phyloP scores from a whole-genome alignment of 2,329 filamentous ascomycete genomes.

The Penicillium digitatum region DNA sequence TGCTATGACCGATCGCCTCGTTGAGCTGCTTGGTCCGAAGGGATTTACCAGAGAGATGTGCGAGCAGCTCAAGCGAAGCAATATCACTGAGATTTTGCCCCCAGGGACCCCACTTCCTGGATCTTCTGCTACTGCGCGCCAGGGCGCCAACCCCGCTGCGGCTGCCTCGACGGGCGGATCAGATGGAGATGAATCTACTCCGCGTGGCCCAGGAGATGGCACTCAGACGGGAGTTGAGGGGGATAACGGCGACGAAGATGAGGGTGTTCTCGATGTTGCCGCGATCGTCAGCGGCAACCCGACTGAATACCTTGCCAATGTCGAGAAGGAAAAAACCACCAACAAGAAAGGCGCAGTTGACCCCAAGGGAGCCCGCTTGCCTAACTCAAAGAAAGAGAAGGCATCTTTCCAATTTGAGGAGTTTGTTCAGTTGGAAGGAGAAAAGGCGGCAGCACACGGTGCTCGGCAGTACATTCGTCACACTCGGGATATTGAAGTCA shows the following conservation, averaged over 20 bases:
- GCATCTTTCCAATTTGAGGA: slow-evolving; percentile 61
- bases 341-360: slow-evolving; percentile 51
- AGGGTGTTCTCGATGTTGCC: slow-evolving; percentile 62
- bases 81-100: slow-evolving; percentile 60
- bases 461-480: slow-evolving; percentile 52
- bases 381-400: slow-evolving; percentile 57
- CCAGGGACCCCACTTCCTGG: slow-evolving; percentile 53
- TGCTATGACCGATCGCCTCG: slow-evolving; percentile 71
- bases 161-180: slow-evolving; percentile 54
- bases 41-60: slow-evolving; percentile 60
- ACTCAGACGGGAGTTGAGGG: slow-evolving; percentile 54
- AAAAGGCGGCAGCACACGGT: slow-evolving; percentile 48
- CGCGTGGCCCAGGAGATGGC: slow-evolving; percentile 52
- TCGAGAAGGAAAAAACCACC: slow-evolving; percentile 58
- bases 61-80: slow-evolving; percentile 61
- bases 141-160: slow-evolving; percentile 52
- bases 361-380: slow-evolving; percentile 50
- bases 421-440: slow-evolving; percentile 51
- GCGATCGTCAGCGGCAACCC: slow-evolving; percentile 64
- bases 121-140: slow-evolving; percentile 39
- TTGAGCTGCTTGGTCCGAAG: slow-evolving; percentile 59
- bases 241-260: slow-evolving; percentile 52
- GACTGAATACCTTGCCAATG: slow-evolving; percentile 58
- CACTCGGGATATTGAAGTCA: slow-evolving; percentile 57
- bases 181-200: slow-evolving; percentile 41